Evolutionary conservation across 345 rosid genomes (phyloP), one percentile per base, ranked within the genome.

Genomic region (Geranium brycei): DNA sequence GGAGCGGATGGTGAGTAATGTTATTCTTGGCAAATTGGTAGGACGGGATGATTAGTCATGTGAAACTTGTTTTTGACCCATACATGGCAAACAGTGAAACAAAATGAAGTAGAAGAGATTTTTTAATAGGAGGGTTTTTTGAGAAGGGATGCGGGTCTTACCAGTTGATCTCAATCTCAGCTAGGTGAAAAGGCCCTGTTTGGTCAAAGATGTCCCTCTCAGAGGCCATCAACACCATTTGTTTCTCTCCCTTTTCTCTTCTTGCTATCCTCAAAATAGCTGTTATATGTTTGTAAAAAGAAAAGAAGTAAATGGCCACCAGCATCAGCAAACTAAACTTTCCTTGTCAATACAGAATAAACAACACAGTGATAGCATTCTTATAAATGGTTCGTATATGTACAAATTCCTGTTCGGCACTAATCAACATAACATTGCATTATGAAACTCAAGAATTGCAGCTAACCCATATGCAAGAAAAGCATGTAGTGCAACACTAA

Each of bases 121-220:
- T 16, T 11, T 23, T 17, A n/a, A 19, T 16, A 16, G n/a, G 17
- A 14, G 31, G 51, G n/a, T 18, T 66, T 0, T 55, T 14, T 16
- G 59, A 47, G 13, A 47, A 13, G 12, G 53, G 28, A 61, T 59
- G n/a, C 17, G 11, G 59, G 35, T 62, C 76, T 59, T 72, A 90
- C 95, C 95, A 90, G 75, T 90, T 91, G 61, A 90, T 13, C 51
- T 73, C 11, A 61, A 90, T 13, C 51, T 73, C 11, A 61, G 87
- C 76, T 15, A 90, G 72, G 78, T 87, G 81, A 59, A 80, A 78
- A 18, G 97, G 95, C 13, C 97, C 95, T 57, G 83, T 71, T 68
- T 80, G 78, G 69, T 78, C 73, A 68, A 90, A 87, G 31, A 68
- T 75, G 67, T 90, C 92, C 78, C 84, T 84, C 67, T 87, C 87